phyloP scores from a whole-genome alignment of 352 stramenopile species.

The Phytophthora niederhauseri region DNA sequence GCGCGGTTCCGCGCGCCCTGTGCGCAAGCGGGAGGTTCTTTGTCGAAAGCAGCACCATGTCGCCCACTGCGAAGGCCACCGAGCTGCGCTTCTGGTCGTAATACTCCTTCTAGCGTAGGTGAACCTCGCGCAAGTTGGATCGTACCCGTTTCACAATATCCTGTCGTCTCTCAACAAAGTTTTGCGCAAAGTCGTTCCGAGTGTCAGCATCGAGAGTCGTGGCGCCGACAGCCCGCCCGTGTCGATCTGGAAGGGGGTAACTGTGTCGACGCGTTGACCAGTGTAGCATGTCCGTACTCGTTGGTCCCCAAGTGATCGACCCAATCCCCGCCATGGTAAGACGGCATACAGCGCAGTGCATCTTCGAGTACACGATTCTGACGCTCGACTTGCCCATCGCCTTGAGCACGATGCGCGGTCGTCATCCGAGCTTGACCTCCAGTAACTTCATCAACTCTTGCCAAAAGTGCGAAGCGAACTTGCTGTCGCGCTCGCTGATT shows the following conservation, averaged over 20 bases:
- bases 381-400: not conserved
- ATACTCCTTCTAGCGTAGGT: not conserved
- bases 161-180: not conserved
- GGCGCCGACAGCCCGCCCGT: not conserved
- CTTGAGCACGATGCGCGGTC: not conserved
- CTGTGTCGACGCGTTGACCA: slow-evolving; percentile 4
- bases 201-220: no score
- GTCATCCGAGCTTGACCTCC: not conserved
- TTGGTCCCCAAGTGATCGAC: not conserved
- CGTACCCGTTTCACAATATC: not conserved
- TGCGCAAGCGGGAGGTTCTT: not conserved
- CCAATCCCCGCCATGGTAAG: not conserved
- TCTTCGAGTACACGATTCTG: slow-evolving; percentile 8
- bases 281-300: slow-evolving; percentile 4
- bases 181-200: not conserved
- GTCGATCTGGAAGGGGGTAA: slow-evolving; percentile 14
- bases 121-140: not conserved
- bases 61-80: not conserved
- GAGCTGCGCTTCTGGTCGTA: slow-evolving; percentile 1
- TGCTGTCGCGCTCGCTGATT: not conserved
- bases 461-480: not conserved
- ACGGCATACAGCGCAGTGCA: slow-evolving; percentile 10
- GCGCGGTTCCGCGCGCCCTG: not conserved
- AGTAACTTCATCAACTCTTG: not conserved
- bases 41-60: not conserved